Conservation (phyloP, 768 basidiomycete genomes). For the Rhizopogon roseolus region DNA sequence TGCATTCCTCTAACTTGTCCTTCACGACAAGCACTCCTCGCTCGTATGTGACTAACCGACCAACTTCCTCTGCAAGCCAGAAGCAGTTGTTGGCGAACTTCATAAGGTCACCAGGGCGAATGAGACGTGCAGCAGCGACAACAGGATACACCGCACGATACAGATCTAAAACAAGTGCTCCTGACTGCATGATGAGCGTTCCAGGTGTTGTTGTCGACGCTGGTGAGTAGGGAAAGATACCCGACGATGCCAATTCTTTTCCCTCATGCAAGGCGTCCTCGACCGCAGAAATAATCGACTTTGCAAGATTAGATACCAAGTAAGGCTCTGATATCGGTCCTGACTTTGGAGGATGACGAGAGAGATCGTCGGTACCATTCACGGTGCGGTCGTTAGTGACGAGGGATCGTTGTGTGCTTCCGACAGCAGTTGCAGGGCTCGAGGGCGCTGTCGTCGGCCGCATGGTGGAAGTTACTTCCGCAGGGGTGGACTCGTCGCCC, state of each 20-base stretch:
- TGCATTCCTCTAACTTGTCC: constrained; percentile 49
- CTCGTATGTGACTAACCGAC: constrained; percentile 18
- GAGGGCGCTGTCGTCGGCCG: constrained; percentile 25
- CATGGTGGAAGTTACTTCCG: constrained; percentile 21
- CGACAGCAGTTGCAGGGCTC: constrained; percentile 27
- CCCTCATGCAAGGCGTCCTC: constrained; percentile 66
- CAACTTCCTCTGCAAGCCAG: constrained; percentile 55
- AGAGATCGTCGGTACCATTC: constrained; percentile 10
- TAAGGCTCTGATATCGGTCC: constrained; percentile 44
- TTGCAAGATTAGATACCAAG: constrained; percentile 52
- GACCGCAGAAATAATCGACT: constrained; percentile 49
- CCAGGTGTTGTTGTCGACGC: constrained; percentile 39
- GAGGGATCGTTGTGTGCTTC: not conserved
- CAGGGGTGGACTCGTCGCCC: constrained; percentile 40
- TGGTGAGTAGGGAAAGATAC: constrained; percentile 38
- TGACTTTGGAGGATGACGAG: constrained; percentile 14
- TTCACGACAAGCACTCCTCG: constrained; percentile 28
- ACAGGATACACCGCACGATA: constrained; percentile 78
- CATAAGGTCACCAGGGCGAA: constrained; percentile 54
- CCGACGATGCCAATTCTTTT: constrained; percentile 53
- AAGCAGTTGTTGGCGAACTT: constrained; percentile 79
- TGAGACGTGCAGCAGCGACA: constrained; percentile 42
- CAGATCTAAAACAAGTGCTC: constrained; percentile 68
- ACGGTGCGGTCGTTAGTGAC: constrained; percentile 16
- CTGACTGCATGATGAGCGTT: constrained; percentile 52